phyloP scores from a whole-genome alignment of 2,329 filamentous ascomycete genomes.

The Epichloe bromicola region DNA sequence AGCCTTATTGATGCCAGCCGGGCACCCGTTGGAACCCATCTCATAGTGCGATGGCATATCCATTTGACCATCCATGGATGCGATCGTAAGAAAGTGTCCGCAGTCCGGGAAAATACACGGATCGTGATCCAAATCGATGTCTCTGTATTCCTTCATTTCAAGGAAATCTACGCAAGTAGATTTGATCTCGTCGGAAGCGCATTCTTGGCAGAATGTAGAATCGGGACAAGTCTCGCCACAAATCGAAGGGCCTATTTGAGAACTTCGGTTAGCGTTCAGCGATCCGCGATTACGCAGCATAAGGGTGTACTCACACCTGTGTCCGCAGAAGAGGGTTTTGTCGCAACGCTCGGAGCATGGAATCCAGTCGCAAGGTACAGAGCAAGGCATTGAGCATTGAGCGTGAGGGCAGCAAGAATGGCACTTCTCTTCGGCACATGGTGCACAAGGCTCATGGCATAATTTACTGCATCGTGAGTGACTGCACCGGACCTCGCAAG shows the following conservation, averaged over 20 bases:
- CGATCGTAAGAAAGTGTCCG: constrained; percentile 48
- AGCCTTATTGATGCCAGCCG: constrained; percentile 20
- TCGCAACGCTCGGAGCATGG: constrained; percentile 51
- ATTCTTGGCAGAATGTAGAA: constrained; percentile 41
- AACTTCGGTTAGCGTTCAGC: too few species aligned
- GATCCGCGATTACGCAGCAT: too few species aligned
- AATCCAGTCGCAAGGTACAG: constrained; percentile 52
- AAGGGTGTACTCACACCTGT: constrained; percentile 33
- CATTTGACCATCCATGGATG: constrained; percentile 49
- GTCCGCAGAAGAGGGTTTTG: constrained; percentile 40
- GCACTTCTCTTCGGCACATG: constrained; percentile 44
- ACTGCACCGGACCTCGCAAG: constrained; percentile 42
- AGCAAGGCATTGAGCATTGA: constrained; percentile 42
- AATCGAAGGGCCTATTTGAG: constrained; percentile 32
- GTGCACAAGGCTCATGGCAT: constrained; percentile 48
- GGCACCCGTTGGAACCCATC: constrained; percentile 21
- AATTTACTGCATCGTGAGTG: constrained; percentile 42
- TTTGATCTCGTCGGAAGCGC: constrained; percentile 31
- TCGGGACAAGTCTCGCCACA: constrained; percentile 52
- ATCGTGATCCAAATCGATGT: constrained; percentile 43
- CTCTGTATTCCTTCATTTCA: constrained; percentile 36
- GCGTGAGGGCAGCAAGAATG: constrained; percentile 41
- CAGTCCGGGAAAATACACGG: constrained; percentile 51
- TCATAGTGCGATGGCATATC: constrained; percentile 37
- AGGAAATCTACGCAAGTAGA: constrained; percentile 42